A percentile compares a stretch with the other conserved stretches of the same genome.
Conservation (phyloP, 352 stramenopile genomes). For the Pythium grandisporangium region DNA sequence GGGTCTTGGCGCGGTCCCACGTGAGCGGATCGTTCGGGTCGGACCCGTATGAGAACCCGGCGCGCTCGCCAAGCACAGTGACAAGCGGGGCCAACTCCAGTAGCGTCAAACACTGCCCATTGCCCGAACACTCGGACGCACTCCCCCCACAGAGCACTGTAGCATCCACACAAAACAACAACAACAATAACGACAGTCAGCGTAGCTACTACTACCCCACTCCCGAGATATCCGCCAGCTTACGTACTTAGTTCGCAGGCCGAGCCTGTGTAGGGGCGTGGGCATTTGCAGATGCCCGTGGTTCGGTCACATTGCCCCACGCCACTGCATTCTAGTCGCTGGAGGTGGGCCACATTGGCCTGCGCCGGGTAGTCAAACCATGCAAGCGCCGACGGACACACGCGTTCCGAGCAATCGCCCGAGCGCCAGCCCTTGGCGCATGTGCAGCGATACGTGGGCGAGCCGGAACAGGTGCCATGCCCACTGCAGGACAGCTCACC, state of each 20-base stretch:
- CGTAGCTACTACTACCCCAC: too few relatives aligned
- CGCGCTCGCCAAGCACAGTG: constrained; percentile 39
- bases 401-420: constrained; percentile 69
- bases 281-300: constrained; percentile 61
- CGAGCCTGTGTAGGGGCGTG: constrained; percentile 48
- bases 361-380: constrained; percentile 62
- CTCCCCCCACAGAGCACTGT: constrained; percentile 42
- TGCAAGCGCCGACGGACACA: constrained; percentile 33
- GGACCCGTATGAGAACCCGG: constrained; percentile 43
- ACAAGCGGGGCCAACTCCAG: constrained; percentile 44
- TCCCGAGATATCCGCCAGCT: neutral
- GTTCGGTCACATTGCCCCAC: constrained; percentile 60
- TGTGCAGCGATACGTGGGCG: constrained; percentile 40
- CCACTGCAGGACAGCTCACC: constrained; percentile 67
- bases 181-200: too few relatives aligned
- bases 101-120: constrained; percentile 69
- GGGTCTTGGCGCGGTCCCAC: constrained; percentile 65
- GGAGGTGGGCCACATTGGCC: constrained; percentile 43
- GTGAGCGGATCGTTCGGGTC: constrained; percentile 63
- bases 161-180: constrained; percentile 1
- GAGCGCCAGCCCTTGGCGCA: constrained; percentile 68
- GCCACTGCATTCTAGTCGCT: constrained; percentile 45
- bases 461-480: constrained; percentile 62
- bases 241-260: constrained; percentile 63
- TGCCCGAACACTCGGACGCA: constrained; percentile 48